phyloP scores from a whole-genome alignment of 2,329 filamentous ascomycete species.

The Raffaelea deltoideospora region DNA sequence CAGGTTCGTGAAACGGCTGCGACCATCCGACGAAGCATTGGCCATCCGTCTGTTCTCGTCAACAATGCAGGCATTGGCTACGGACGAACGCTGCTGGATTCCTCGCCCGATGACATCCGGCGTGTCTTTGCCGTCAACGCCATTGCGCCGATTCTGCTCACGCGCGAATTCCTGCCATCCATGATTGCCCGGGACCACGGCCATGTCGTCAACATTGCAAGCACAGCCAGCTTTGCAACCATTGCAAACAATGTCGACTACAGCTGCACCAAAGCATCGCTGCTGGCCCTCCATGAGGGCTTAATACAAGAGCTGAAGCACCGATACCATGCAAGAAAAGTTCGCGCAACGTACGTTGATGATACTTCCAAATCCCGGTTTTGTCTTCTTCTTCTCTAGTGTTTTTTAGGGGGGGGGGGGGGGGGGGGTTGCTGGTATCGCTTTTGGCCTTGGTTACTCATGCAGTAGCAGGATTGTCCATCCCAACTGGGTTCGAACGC shows the following conservation, averaged over 20 bases:
- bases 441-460: neutral
- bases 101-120: constrained; percentile 33
- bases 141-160: constrained; percentile 39
- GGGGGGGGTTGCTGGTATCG: no score
- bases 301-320: constrained; percentile 40
- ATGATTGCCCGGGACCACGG: constrained; percentile 53
- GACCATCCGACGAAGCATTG: constrained; percentile 38
- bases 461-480: constrained; percentile 4
- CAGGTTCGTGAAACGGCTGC: constrained; percentile 36
- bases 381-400: neutral
- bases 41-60: constrained; percentile 53
- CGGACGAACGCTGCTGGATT: constrained; percentile 44
- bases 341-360: constrained; percentile 32
- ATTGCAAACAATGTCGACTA: constrained; percentile 41
- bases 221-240: constrained; percentile 43
- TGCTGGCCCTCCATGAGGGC: constrained; percentile 53
- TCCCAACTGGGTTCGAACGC: constrained; percentile 6
- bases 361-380: neutral
- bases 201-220: constrained; percentile 57
- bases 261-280: constrained; percentile 48
- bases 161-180: constrained; percentile 48
- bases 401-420: no score
- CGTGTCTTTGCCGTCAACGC: constrained; percentile 60
- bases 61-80: constrained; percentile 55
- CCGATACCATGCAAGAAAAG: constrained; percentile 44